Conservation (phyloP, 192 early-diverging fungal genomes). For the Umbelopsis ramanniana region DNA sequence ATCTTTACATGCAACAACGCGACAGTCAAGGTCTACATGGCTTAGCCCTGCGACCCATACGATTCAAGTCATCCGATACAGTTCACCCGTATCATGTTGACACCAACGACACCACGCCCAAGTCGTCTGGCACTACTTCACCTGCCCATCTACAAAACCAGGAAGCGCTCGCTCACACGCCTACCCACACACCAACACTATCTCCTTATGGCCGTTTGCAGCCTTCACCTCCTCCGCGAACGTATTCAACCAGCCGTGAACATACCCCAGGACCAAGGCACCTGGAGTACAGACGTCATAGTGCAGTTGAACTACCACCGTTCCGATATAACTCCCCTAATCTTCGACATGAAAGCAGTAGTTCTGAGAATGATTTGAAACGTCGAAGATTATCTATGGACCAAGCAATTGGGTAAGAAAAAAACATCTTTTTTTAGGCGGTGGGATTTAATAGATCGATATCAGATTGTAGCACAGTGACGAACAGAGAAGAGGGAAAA, state of each 20-base stretch:
- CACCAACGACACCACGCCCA: not conserved
- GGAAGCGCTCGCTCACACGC: no score
- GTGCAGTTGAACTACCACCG: slow-evolving; percentile 9
- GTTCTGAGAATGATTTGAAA: slow-evolving; percentile 11
- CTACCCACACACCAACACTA: not conserved
- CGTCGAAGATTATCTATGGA: slow-evolving; percentile 20
- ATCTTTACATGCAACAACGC: slow-evolving; percentile 33
- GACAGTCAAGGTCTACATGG: not conserved
- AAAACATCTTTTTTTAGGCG: not conserved
- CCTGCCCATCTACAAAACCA: no score
- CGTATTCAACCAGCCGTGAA: slow-evolving; percentile 3
- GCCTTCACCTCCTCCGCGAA: not conserved
- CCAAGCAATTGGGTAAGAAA: slow-evolving; percentile 8
- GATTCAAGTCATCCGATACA: not conserved
- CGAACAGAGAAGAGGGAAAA: not conserved
- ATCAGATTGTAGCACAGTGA: slow-evolving; percentile 13
- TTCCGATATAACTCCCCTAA: slow-evolving; percentile 4
- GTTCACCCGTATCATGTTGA: not conserved
- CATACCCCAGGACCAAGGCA: slow-evolving; percentile 7
- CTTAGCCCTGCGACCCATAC: not conserved
- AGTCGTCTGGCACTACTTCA: not conserved
- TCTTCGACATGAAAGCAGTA: not conserved
- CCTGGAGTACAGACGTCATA: not conserved
- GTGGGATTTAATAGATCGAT: not conserved
- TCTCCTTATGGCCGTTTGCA: slow-evolving; percentile 12